Evolutionary conservation across 2,329 filamentous ascomycete genomes (phyloP), one percentile per base, ranked within the genome.

Genomic region (Neofusicoccum laricinum): DNA sequence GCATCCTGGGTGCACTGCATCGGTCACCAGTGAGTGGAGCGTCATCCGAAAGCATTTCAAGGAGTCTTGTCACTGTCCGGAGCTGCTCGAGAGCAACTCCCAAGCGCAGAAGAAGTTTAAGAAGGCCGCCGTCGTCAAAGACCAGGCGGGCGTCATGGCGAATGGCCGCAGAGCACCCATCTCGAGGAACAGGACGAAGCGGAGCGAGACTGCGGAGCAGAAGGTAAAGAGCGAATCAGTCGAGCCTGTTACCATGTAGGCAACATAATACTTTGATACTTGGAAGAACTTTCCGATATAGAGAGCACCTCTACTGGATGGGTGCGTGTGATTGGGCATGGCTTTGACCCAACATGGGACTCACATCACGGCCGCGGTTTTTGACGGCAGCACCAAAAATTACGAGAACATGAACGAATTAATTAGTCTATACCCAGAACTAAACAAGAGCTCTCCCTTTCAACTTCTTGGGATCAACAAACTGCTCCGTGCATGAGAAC

Each of bases 11-110:
- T 78, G 76, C 69, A 73, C 72, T 1, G 76, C 75, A 67, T 75
- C 76, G 58, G 73, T 74, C 25, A 75, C 76, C 64, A 76, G 75
- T 48, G 73, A 75, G 32, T 78, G 75, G 75, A 75, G 77, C 55
- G 76, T 76, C 48, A 70, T 77, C 3, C 76, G 77, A 64, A 72
- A 75, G 7, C 76, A 78, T 64, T 70, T 78, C 15, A 71, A 75
- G 41, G 72, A 74, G 53, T 73, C 71, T 1, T 71, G 72, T 0
- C 76, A 77, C 40, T 78, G 75, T 48, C 69, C 75, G 0, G 68
- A 76, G 61, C 67, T 78, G 5, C 67, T 77, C 0, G 66, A 73
- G 25, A 75, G 76, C 53, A 66, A 70, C 7, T 74, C 72, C 45
- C 70, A 73, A 19, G 73, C 71, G 62, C 71, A 75, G 62, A 75